These are phyloP conservation scores for Pseudofabraea citricarpa DNA, from an alignment of 2,329 filamentous ascomycete genomes.

Conservation along the genomic window DNA sequence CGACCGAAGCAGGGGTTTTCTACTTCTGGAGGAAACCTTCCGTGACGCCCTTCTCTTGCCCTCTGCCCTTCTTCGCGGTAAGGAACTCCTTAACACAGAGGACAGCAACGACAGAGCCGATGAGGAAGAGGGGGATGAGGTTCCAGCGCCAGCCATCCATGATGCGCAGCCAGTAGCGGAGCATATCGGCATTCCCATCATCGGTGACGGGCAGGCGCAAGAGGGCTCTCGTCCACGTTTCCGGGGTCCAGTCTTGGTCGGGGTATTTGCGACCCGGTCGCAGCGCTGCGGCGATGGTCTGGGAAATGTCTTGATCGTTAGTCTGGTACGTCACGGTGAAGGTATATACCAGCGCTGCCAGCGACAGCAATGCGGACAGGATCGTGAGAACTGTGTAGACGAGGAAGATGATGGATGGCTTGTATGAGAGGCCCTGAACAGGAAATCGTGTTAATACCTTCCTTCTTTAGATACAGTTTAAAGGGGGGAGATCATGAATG, in stretches of 20 bases:
- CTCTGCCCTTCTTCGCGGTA: too few relatives aligned
- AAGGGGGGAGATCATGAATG: too few relatives aligned
- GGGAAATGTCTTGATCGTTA: conserved; percentile 8
- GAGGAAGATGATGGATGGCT: not conserved
- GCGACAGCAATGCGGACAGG: conserved; percentile 6
- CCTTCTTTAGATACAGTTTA: too few relatives aligned
- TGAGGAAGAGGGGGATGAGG: conserved; percentile 13
- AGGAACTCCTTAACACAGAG: too few relatives aligned
- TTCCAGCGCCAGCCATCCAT: conserved; percentile 15
- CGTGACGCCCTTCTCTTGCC: too few relatives aligned
- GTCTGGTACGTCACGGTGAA: conserved; percentile 12
- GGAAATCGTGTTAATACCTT: too few relatives aligned
- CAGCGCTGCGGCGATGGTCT: conserved; percentile 3
- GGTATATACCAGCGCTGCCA: conserved; percentile 10
- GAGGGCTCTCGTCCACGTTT: conserved; percentile 12
- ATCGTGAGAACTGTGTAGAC: not conserved
- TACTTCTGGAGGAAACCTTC: too few relatives aligned
- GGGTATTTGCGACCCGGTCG: conserved; percentile 10
- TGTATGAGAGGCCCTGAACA: too few relatives aligned
- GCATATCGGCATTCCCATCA: conserved; percentile 4
- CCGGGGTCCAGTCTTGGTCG: conserved; percentile 11
- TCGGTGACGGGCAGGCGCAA: conserved; percentile 7
- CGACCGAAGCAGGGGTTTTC: too few relatives aligned
- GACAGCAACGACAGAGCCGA: not conserved
- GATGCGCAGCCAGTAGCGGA: conserved; percentile 10